A percentile compares a stretch with the other conserved stretches of the same genome.
Conservation (phyloP, 352 stramenopile genomes). For the Globisporangium mamillatum region DNA sequence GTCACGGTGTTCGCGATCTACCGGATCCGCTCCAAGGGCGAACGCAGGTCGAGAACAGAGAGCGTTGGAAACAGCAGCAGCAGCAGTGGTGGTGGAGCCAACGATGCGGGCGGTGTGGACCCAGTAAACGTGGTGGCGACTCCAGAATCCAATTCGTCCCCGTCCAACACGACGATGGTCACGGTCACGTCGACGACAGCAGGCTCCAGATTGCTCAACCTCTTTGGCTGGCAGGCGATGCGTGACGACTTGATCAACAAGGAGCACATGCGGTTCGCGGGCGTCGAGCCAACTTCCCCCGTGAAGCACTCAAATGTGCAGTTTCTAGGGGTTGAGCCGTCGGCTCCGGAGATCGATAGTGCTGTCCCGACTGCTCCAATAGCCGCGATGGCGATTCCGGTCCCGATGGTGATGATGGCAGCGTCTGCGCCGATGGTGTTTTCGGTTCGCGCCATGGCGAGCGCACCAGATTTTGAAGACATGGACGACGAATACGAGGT, state of each 20-base stretch:
- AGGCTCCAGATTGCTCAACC: slow-evolving; percentile 21
- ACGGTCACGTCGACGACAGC: slow-evolving; percentile 22
- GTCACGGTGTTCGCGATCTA: slow-evolving; percentile 51
- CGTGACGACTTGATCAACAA: slow-evolving; percentile 42
- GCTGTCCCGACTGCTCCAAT: slow-evolving; percentile 14
- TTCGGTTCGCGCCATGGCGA: slow-evolving; percentile 17
- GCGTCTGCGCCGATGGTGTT: slow-evolving; percentile 15
- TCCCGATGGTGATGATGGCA: slow-evolving; percentile 11
- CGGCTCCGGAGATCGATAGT: slow-evolving; percentile 19
- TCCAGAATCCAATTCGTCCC: slow-evolving; percentile 12
- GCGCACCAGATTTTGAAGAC: slow-evolving; percentile 21
- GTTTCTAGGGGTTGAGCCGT: slow-evolving; percentile 17
- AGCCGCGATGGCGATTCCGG: slow-evolving; percentile 14
- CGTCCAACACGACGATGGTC: slow-evolving; percentile 16
- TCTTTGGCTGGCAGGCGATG: slow-evolving; percentile 49
- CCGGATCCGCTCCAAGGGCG: slow-evolving; percentile 35
- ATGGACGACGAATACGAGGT: slow-evolving; percentile 16
- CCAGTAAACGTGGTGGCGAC: slow-evolving; percentile 13
- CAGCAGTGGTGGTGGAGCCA: neutral
- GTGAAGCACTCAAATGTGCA: slow-evolving; percentile 19
- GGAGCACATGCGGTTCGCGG: slow-evolving; percentile 39
- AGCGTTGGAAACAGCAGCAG: neutral
- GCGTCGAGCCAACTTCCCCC: slow-evolving; percentile 18
- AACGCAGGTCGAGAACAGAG: slow-evolving; percentile 10
- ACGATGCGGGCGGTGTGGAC: neutral